Evolutionary conservation across 306 rosid genomes (phyloP), one percentile per base, ranked within the genome.

Genomic region (Prosopis cineraria): DNA sequence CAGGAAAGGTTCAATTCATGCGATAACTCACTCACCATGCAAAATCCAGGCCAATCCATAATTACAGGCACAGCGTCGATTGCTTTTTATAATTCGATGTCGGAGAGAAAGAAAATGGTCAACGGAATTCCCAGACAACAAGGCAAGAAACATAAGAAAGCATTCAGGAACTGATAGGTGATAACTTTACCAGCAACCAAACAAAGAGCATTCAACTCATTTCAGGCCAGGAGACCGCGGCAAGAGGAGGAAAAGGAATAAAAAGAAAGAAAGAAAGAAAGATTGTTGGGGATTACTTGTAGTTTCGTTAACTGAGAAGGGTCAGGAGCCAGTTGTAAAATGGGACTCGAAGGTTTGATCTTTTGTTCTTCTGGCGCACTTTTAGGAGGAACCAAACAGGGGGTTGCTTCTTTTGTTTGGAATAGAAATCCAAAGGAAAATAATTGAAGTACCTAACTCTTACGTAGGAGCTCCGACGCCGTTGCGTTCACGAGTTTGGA

Each of bases 1-100:
- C 63, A 58, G 43, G 41, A 79, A 70, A 74, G 7, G 80, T n/a
- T 78, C 69, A 68, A 73, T 69, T 70, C 17, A 72, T 39, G 66
- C 45, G 24, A 73, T 71, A 72, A 55, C 48, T 3, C 17, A 79
- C 7, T 56, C 44, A 50, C 9, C 77, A 73, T 60, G 74, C 85
- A 79, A 47, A 11, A 63, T 58, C 8, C 6, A 52, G 41, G 24
- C 67, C 40, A 29, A 63, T 25, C 44, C 74, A 59, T 6, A 73
- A 73, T 25, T 24, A 31, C 53, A 63, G 0, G 2, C 34, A 45
- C 80, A 27, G 14, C 30, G 39, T 14, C 68, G 27, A 62, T 10
- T 7, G 31, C n/a, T 50, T 50, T 50, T 16, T n/a, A 24, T 2
- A 17, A 25, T 50, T 50, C n/a, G 56, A 50, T 44, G 12, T 66